phyloP scores from a whole-genome alignment of 371 early-diverging fungal species.

The Zancudomyces culisetae region DNA sequence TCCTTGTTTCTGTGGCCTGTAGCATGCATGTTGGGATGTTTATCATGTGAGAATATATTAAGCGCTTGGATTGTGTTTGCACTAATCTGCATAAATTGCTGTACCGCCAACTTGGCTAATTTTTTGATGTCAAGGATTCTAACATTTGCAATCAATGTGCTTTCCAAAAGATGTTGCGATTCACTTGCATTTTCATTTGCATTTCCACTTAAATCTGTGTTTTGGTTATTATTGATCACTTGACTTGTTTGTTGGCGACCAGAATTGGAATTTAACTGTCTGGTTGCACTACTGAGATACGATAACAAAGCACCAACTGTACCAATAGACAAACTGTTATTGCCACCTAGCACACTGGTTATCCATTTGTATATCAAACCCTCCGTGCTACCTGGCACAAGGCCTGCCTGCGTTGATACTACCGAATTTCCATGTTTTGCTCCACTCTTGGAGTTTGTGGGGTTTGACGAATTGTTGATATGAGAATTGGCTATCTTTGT shows the following conservation, averaged over 20 bases:
- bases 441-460: background rate
- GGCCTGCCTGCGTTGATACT: too few species aligned
- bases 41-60: background rate
- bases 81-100: background rate
- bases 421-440: background rate
- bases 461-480: background rate
- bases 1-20: background rate
- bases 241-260: too few species aligned
- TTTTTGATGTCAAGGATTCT: background rate
- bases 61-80: background rate
- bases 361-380: background rate
- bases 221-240: too few species aligned
- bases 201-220: background rate
- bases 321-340: background rate
- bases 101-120: background rate
- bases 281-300: background rate
- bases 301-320: background rate
- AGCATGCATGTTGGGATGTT: conserved; percentile 3
- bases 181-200: background rate
- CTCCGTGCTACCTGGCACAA: too few species aligned
- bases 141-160: too few species aligned
- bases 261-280: background rate
- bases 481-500: background rate
- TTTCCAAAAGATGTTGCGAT: too few species aligned
- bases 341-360: background rate